These are phyloP conservation scores for Kodamaea sp. DNA, from an alignment of 1,139 yeast species.

Conservation along the genomic window DNA sequence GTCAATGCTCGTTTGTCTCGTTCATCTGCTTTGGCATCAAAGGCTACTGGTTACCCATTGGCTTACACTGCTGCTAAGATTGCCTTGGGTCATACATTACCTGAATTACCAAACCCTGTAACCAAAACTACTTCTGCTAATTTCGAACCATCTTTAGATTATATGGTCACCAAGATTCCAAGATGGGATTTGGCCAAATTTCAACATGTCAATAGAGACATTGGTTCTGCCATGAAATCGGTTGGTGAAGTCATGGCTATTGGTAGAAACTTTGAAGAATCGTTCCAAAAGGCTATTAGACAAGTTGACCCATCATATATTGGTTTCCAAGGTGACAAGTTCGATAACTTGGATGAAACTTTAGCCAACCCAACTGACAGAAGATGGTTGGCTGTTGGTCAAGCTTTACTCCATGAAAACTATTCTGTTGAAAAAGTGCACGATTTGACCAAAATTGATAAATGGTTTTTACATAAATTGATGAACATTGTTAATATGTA, in stretches of 20 bases:
- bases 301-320: constrained; percentile 89
- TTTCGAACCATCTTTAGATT: constrained; percentile 95
- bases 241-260: constrained; percentile 99
- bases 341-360: constrained; percentile 74
- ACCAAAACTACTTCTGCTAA: constrained; percentile 94
- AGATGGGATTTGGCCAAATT: constrained; percentile 97
- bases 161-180: constrained; percentile 95
- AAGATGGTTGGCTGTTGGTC: constrained; percentile 98
- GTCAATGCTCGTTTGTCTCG: constrained; percentile 97
- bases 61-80: constrained; percentile 98
- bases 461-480: constrained; percentile 92
- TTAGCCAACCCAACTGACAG: constrained; percentile 92
- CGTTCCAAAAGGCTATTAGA: constrained; percentile 96
- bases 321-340: constrained; percentile 89
- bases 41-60: constrained; percentile 97
- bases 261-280: constrained; percentile 96
- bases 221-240: constrained; percentile 96
- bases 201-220: constrained; percentile 88
- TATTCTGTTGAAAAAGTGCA: constrained; percentile 90
- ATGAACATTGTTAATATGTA: constrained; percentile 89
- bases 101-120: constrained; percentile 94
- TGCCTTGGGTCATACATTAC: constrained; percentile 89
- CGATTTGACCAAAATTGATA: constrained; percentile 86
- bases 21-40: constrained; percentile 96
- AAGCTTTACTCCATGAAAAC: constrained; percentile 85